These are phyloP conservation scores for Marasmius sp. DNA, from an alignment of 1,284 basidiomycete genomes.

Conservation along the genomic window DNA sequence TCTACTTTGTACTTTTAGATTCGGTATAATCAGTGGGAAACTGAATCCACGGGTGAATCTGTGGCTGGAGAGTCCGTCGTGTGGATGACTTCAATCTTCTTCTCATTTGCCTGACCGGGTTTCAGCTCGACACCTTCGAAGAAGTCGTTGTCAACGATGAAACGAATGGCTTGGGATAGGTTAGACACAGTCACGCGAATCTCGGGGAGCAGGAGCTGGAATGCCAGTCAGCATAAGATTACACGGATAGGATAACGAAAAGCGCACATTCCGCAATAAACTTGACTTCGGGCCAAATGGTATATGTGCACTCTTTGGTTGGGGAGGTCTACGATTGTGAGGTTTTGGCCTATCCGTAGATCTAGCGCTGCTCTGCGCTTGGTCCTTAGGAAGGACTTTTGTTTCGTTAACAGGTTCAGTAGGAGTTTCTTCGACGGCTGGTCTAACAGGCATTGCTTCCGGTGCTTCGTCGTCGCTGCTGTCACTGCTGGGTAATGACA, in stretches of 20 bases:
- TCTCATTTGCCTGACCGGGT: slow-evolving; percentile 76
- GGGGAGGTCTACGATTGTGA: slow-evolving; percentile 34
- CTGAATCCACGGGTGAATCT: not conserved
- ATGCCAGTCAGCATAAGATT: not conserved
- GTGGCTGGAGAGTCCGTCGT: slow-evolving; percentile 10
- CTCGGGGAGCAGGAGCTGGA: slow-evolving; percentile 82
- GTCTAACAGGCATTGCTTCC: not conserved
- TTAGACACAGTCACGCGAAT: slow-evolving; percentile 91
- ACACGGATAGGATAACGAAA: not conserved
- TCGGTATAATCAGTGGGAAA: not conserved
- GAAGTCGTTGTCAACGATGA: slow-evolving; percentile 92
- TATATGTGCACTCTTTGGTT: slow-evolving; percentile 60
- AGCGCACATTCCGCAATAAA: slow-evolving; percentile 73
- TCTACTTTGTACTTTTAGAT: not conserved
- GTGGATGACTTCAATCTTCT: slow-evolving; percentile 61
- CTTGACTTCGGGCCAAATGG: slow-evolving; percentile 69
- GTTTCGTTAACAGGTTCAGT: not conserved
- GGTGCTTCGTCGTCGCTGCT: not conserved
- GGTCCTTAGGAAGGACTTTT: slow-evolving; percentile 1
- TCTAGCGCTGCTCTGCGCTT: not conserved
- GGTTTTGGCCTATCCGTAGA: not conserved
- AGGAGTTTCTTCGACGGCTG: not conserved
- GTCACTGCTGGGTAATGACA: not conserved
- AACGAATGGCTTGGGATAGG: slow-evolving; percentile 90
- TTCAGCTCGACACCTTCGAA: slow-evolving; percentile 79